Base-by-base conservation (phyloP, 768 basidiomycete species). In the Pleurotus giganteus region DNA sequence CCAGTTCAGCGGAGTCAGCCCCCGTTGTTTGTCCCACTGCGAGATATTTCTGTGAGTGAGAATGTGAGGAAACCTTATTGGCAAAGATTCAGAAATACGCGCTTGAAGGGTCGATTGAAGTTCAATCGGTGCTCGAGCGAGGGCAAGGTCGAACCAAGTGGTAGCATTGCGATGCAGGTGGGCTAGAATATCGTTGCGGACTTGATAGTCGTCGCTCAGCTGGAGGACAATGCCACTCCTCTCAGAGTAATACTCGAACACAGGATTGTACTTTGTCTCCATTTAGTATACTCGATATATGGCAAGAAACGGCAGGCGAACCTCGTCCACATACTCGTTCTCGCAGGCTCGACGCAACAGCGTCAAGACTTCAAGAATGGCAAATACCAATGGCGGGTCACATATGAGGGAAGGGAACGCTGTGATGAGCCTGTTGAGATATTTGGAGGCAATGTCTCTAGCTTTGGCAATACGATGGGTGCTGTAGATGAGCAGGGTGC, bases 371-470 rank as follows among this genome's bases (percentile, higher is more conserved):
- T 99, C 96, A 34, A 98, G 76, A 45, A 98, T 88, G 34, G 91
- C 84, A 60, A 88, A 94, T 4, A 98, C 89, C 11, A 98, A 79
- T 8, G 85, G 78, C 3, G 87, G 82, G 63, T 95, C 89, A 69
- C 96, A 98, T 83, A 97, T 89, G 47, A 99, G 74, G 12, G 94
- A 94, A 1, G 97, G 94, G 70, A 98, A 98, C 1, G 89, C 91
- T 6, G 85, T 88, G 59, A 98, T 86, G 36, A 98, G 74, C 34
- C 85, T 81, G 69, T 93, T 84, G 24, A 98, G 78, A 65, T 90
- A 97, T 69, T 83, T 87, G 37, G 86, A 79, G 1, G 95, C 91
- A 27, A 94, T 77, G 29, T 89, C 88, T 29, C 96, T 80, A 47
- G 88, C 89, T 65, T 89, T 91, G 28, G 81, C 75, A 55, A 91